These are phyloP conservation scores for Komagataella pseudopastoris DNA, from an alignment of 805 yeast genomes.

Conservation along the genomic window DNA sequence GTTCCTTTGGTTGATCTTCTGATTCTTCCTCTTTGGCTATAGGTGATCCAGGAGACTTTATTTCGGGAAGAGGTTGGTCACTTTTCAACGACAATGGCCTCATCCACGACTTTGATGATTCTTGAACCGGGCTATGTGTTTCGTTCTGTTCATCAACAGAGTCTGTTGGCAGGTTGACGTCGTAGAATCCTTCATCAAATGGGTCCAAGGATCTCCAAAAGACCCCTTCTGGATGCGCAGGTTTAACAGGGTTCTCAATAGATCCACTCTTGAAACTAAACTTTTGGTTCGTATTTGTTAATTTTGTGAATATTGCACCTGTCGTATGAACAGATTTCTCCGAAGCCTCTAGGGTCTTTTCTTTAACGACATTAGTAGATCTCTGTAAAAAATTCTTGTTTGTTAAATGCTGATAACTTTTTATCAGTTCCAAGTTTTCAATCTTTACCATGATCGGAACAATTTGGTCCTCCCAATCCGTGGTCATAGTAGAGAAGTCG, in stretches of 20 bases:
- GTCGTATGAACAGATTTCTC: conserved; percentile 7
- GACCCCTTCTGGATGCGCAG: conserved; percentile 17
- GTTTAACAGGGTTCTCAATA: conserved; percentile 22
- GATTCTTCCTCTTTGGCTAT: neutral
- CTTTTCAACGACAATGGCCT: conserved; percentile 6
- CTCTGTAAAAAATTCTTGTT: conserved; percentile 21
- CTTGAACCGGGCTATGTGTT: conserved; percentile 1
- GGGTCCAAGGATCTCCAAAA: conserved; percentile 11
- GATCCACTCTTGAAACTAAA: conserved; percentile 11
- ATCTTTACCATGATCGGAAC: conserved; percentile 22
- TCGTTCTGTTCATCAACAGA: neutral
- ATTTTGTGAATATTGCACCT: conserved; percentile 16
- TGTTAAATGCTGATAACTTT: conserved; percentile 23
- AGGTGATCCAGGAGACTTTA: neutral
- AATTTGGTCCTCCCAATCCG: conserved; percentile 23
- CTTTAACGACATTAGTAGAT: conserved; percentile 13
- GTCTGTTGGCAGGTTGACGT: neutral
- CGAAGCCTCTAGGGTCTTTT: conserved; percentile 10
- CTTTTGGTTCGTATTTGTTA: conserved; percentile 17
- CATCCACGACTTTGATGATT: conserved; percentile 4
- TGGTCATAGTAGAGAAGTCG: conserved; percentile 20
- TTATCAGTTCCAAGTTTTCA: conserved; percentile 21
- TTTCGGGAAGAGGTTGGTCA: neutral
- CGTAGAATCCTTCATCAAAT: conserved; percentile 1
- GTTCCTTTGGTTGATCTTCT: neutral